Base-by-base conservation (phyloP, 768 basidiomycete genomes). In the Hygrocybe coccinea region DNA sequence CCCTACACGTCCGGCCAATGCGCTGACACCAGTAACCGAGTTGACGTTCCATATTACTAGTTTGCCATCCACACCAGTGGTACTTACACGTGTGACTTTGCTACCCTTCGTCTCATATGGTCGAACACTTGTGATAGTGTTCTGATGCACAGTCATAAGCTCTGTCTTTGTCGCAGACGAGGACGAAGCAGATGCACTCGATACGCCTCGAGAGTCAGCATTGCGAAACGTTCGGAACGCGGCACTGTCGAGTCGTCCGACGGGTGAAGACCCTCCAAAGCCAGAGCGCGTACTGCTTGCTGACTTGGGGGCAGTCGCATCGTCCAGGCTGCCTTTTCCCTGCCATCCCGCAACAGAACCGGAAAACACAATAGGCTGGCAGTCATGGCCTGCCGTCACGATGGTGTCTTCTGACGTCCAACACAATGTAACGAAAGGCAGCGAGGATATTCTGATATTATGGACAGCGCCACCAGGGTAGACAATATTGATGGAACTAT, bases 331-430 rank as follows among this genome's bases (percentile, higher is more conserved):
- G 11, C 90, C 88, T 36, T 81, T 74, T 43, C 82, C 74, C 45
- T 82, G 76, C 97, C 97, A 99, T 1, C 92, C 93, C 24, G 69
- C 73, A 48, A 80, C 77, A 38, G 78, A 79, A 8, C 93, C 94
- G 2, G 81, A 76, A 71, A 93, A 95, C 25, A 97, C 81, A 21
- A 93, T 73, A 1, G 97, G 97, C 67, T 95, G 94, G 74, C 97
- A 99, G 68, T 98, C 97, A 71, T 99, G 95, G 0, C 97, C 97
- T 0, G 94, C 97, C 1, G 92, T 94, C 41, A 99, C 78, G 59
- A 99, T 70, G 8, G 83, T 73, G 56, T 86, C 80, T 68, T 97
- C 94, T 21, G 84, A 79, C 1, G 84, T 89, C 89, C 92, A 99
- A 5, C 86, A 77, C 19, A 99, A 80, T 9, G 92, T 86, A 54